A percentile compares a stretch with the other conserved stretches of the same genome.
Evolutionary conservation across 495 filamentous ascomycete genomes (phyloP).

Genomic region (Patellaria atrata): DNA sequence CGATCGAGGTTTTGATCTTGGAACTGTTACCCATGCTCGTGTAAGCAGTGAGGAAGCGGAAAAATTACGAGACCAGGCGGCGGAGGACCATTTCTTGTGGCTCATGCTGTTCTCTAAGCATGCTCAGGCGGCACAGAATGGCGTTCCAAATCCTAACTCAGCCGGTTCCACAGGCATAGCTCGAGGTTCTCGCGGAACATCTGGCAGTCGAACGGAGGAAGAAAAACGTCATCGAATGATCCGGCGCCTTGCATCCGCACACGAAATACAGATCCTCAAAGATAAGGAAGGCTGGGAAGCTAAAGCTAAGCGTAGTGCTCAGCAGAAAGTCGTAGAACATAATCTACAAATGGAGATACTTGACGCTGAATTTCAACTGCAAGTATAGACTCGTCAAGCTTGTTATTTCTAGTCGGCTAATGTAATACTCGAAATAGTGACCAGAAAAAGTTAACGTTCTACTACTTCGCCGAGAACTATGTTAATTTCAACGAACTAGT

Average conservation of each 20-base stretch:
- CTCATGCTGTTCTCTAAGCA: constrained; percentile 90
- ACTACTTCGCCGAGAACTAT: constrained; percentile 94
- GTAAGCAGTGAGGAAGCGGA: constrained; percentile 73
- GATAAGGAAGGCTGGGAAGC: constrained; percentile 97
- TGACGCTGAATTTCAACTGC: constrained; percentile 99
- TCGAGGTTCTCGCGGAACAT: constrained; percentile 2
- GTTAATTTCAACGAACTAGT: constrained; percentile 98
- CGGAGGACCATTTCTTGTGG: constrained; percentile 89
- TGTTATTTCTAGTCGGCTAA: not conserved
- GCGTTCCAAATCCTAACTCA: constrained; percentile 31
- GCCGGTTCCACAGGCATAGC: too few species aligned
- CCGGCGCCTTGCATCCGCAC: constrained; percentile 77
- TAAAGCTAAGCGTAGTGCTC: constrained; percentile 90
- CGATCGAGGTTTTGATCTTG: constrained; percentile 88
- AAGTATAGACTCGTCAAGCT: constrained; percentile 29
- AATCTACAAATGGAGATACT: constrained; percentile 95
- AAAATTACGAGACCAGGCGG: constrained; percentile 73
- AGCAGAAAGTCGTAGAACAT: constrained; percentile 90
- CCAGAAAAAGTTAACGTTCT: constrained; percentile 97
- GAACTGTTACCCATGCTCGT: constrained; percentile 76
- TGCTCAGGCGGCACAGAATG: constrained; percentile 38
- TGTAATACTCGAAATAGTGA: constrained; percentile 45
- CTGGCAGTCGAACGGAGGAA: constrained; percentile 14
- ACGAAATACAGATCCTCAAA: constrained; percentile 72
- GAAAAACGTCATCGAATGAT: constrained; percentile 93